A percentile compares a stretch with the other conserved stretches of the same genome.
These are phyloP conservation scores for Musa balbisiana DNA, from an alignment of 202 grass and related monocot species.

Conservation along the genomic window DNA sequence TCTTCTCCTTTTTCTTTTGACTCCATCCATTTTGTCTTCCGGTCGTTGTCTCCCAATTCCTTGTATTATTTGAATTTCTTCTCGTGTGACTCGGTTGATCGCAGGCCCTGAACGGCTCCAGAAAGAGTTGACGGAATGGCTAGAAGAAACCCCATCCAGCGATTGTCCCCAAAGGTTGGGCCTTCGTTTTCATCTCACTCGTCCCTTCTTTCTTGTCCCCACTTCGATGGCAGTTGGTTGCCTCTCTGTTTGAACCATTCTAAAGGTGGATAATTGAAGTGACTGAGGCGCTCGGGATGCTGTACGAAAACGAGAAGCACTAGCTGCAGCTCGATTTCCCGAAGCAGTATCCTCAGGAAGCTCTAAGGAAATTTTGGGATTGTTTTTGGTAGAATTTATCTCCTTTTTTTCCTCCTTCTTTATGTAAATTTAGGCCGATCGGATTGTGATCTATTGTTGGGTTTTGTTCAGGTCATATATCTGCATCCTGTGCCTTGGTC, in stretches of 20 bases:
- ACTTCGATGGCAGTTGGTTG: background rate
- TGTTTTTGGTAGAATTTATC: conserved; percentile 12
- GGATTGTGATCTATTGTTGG: background rate
- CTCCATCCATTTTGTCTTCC: no score
- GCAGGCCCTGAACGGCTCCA: conserved; percentile 18
- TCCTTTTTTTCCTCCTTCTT: background rate
- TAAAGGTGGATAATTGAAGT: conserved; percentile 47
- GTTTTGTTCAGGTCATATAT: conserved; percentile 83
- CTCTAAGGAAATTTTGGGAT: conserved; percentile 11
- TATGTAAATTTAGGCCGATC: background rate
- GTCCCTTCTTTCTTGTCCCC: no score
- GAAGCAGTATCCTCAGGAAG: conserved; percentile 18
- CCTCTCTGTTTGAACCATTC: background rate
- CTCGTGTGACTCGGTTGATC: background rate
- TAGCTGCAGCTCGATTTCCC: conserved; percentile 74
- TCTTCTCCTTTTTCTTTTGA: background rate
- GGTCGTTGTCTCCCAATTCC: background rate
- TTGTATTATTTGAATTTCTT: background rate
- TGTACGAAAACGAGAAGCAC: conserved; percentile 68
- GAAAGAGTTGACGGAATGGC: conserved; percentile 12
- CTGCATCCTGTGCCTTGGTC: conserved; percentile 37
- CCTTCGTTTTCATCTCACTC: background rate
- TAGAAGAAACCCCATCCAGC: conserved; percentile 2
- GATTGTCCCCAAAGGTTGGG: conserved; percentile 15
- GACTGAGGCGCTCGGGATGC: conserved; percentile 54